phyloP scores from a whole-genome alignment of 2,329 filamentous ascomycete genomes.

The Curvularia verruculosa region DNA sequence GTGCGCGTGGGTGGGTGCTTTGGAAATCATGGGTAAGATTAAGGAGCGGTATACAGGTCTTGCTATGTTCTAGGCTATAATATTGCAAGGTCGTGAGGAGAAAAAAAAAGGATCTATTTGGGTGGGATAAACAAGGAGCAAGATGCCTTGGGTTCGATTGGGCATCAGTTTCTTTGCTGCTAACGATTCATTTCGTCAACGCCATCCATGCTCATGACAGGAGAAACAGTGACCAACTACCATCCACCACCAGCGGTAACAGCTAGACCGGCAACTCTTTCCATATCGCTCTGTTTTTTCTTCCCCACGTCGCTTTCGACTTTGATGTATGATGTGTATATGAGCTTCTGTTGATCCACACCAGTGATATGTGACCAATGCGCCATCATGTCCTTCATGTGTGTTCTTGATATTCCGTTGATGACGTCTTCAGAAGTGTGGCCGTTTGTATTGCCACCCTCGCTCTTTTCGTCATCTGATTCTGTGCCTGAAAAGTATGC shows the following conservation, averaged over 20 bases:
- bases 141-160: too few relatives aligned
- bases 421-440: conserved; percentile 47
- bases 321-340: conserved; percentile 86
- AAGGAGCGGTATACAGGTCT: too few relatives aligned
- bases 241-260: conserved; percentile 92
- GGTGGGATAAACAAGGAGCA: too few relatives aligned
- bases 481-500: conserved; percentile 81
- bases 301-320: conserved; percentile 93
- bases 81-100: too few relatives aligned
- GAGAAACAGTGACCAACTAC: conserved; percentile 55
- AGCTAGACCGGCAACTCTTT: conserved; percentile 85
- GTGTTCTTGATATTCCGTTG: conserved; percentile 68
- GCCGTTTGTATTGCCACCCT: conserved; percentile 46
- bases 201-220: conserved; percentile 6
- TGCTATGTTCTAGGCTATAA: too few relatives aligned
- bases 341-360: conserved; percentile 72
- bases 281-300: conserved; percentile 68
- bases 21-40: too few relatives aligned
- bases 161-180: not conserved
- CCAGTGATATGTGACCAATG: conserved; percentile 79
- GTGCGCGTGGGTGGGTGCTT: not conserved
- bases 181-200: not conserved
- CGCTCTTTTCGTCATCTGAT: conserved; percentile 35
- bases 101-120: too few relatives aligned
- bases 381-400: conserved; percentile 70